phyloP scores from a whole-genome alignment of 1,284 basidiomycete species.

The Ceratobasidium papillatum region DNA sequence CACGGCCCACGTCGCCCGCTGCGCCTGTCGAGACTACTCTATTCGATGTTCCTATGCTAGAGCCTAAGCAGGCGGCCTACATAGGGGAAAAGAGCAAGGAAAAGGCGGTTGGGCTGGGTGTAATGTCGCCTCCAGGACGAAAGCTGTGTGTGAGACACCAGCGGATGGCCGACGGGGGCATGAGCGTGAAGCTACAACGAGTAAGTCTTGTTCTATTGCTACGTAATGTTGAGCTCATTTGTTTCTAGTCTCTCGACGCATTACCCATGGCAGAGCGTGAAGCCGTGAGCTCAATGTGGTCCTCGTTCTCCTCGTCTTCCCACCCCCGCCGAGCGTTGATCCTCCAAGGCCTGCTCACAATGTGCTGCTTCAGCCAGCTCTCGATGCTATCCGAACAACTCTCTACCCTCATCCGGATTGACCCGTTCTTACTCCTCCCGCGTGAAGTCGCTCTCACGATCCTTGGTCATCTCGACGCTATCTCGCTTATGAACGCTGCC shows the following conservation, averaged over 20 bases:
- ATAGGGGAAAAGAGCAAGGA: not conserved
- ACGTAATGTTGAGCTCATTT: not conserved
- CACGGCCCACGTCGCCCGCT: conserved; percentile 50
- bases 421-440: conserved; percentile 92
- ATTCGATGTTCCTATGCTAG: conserved; percentile 12
- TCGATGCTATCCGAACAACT: conserved; percentile 95
- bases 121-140: conserved; percentile 57
- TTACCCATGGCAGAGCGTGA: conserved; percentile 90
- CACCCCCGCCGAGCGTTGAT: conserved; percentile 92
- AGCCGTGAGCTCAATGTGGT: conserved; percentile 94
- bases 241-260: conserved; percentile 84
- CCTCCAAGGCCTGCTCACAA: conserved; percentile 96
- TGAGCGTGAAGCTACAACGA: conserved; percentile 91
- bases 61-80: not conserved
- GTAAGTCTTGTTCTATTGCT: conserved; percentile 58
- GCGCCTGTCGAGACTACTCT: conserved; percentile 49
- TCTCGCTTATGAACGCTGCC: conserved; percentile 92
- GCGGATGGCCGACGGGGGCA: conserved; percentile 97
- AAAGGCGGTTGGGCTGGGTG: conserved; percentile 45
- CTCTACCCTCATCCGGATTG: conserved; percentile 90
- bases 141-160: conserved; percentile 93
- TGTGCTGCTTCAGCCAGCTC: conserved; percentile 99
- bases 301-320: conserved; percentile 93
- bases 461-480: conserved; percentile 93
- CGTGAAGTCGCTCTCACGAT: conserved; percentile 91